Evolutionary conservation across 2,329 filamentous ascomycete genomes (phyloP).

Genomic region (Biscogniauxia mediterranea): DNA sequence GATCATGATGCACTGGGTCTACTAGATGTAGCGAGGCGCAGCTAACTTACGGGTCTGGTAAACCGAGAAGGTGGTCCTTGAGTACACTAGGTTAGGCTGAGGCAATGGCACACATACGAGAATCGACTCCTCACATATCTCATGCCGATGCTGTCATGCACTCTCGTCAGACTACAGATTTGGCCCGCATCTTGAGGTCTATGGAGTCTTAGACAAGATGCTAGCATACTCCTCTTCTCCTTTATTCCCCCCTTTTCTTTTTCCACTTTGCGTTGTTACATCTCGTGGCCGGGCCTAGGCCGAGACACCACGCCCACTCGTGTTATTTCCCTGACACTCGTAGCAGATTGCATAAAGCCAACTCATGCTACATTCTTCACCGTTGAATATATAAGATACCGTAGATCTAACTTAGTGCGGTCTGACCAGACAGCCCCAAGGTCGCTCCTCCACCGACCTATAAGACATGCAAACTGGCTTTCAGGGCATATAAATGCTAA

Average conservation of each 20-base stretch:
- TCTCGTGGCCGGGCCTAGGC: neutral
- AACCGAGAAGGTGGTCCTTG: conserved; percentile 2
- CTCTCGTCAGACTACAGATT: conserved; percentile 2
- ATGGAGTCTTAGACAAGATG: neutral
- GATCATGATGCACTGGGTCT: conserved; percentile 10
- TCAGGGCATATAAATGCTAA: neutral
- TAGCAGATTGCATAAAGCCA: conserved; percentile 1
- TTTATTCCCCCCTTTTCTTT: neutral
- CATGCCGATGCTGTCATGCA: conserved; percentile 12
- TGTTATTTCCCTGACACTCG: neutral
- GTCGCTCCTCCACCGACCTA: neutral
- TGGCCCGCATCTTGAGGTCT: conserved; percentile 4
- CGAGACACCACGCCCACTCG: neutral
- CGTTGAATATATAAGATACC: conserved; percentile 6
- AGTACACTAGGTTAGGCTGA: conserved; percentile 12
- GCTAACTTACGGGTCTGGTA: conserved; percentile 1
- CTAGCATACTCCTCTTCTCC: neutral
- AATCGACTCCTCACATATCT: conserved; percentile 3
- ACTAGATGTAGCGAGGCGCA: neutral
- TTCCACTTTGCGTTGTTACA: neutral
- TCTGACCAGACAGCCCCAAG: conserved; percentile 1
- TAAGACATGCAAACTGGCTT: neutral
- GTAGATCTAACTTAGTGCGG: neutral
- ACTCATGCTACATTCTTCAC: neutral
- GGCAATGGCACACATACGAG: conserved; percentile 8